Conservation (phyloP, 495 filamentous ascomycete species). For the Viridothelium virens region DNA sequence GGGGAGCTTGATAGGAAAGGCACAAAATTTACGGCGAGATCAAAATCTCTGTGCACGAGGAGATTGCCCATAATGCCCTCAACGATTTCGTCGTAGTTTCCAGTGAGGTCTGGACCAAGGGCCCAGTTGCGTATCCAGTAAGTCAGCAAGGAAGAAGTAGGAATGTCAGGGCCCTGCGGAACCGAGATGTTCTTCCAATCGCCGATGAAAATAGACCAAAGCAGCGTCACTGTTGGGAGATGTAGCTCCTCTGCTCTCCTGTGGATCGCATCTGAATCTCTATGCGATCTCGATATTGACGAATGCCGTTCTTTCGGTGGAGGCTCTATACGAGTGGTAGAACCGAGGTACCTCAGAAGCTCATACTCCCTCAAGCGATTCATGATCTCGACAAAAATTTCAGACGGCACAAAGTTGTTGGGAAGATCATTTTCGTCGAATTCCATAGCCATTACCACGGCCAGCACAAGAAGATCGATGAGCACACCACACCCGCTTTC, state of each 20-base stretch:
- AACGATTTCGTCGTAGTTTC: constrained; percentile 38
- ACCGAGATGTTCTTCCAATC: constrained; percentile 24
- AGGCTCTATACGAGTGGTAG: constrained; percentile 34
- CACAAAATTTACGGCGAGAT: constrained; percentile 50
- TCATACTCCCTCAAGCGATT: constrained; percentile 62
- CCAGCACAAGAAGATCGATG: constrained; percentile 71
- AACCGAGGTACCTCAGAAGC: constrained; percentile 73
- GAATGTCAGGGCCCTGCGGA: not conserved
- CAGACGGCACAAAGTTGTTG: constrained; percentile 53
- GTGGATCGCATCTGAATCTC: not conserved
- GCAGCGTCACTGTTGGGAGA: constrained; percentile 18
- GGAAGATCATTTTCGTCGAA: constrained; percentile 59
- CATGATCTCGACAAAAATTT: constrained; percentile 60
- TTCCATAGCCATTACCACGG: constrained; percentile 75
- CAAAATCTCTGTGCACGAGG: constrained; percentile 35
- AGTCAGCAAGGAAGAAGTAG: constrained; percentile 27
- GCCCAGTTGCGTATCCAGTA: constrained; percentile 34
- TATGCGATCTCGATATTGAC: not conserved
- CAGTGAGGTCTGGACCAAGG: constrained; percentile 15
- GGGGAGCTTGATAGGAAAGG: constrained; percentile 55
- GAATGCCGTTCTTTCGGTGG: not conserved
- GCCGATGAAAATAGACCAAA: constrained; percentile 28
- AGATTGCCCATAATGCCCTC: constrained; percentile 49
- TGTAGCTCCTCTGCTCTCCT: not conserved
- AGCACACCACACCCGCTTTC: constrained; percentile 59